Evolutionary conservation across 2,329 filamentous ascomycete species (phyloP).

Genomic region (Elsinoe necatrix): DNA sequence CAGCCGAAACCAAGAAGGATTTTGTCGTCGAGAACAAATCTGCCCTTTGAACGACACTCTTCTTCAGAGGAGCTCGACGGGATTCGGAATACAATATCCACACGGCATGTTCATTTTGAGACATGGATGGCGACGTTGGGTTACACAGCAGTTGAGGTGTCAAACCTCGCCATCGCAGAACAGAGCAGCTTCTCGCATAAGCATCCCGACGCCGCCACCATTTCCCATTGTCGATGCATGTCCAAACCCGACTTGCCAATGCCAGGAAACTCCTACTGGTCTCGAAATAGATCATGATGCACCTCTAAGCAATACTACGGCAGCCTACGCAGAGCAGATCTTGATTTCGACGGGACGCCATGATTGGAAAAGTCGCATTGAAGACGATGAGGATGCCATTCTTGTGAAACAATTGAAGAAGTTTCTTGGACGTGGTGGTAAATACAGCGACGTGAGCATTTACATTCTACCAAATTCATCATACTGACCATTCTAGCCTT

Average conservation of each 20-base stretch:
- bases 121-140: constrained; percentile 21
- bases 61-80: too few species aligned
- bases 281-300: constrained; percentile 67
- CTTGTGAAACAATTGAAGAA: constrained; percentile 64
- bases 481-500: constrained; percentile 52
- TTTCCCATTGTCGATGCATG: constrained; percentile 50
- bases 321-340: constrained; percentile 71
- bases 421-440: constrained; percentile 35
- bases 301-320: constrained; percentile 66
- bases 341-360: constrained; percentile 70
- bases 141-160: background rate
- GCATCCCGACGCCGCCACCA: constrained; percentile 26
- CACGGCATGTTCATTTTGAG: constrained; percentile 24
- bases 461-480: background rate
- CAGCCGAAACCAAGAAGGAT: too few species aligned
- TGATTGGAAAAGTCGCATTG: constrained; percentile 78
- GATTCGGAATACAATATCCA: too few species aligned
- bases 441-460: constrained; percentile 39
- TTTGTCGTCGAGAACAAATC: too few species aligned
- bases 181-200: constrained; percentile 24
- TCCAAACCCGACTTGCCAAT: constrained; percentile 67
- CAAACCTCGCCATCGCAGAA: background rate
- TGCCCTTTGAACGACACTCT: too few species aligned
- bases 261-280: constrained; percentile 56
- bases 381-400: constrained; percentile 58